Evolutionary conservation across 2,329 filamentous ascomycete genomes (phyloP).

Genomic region (Nemania sp.): DNA sequence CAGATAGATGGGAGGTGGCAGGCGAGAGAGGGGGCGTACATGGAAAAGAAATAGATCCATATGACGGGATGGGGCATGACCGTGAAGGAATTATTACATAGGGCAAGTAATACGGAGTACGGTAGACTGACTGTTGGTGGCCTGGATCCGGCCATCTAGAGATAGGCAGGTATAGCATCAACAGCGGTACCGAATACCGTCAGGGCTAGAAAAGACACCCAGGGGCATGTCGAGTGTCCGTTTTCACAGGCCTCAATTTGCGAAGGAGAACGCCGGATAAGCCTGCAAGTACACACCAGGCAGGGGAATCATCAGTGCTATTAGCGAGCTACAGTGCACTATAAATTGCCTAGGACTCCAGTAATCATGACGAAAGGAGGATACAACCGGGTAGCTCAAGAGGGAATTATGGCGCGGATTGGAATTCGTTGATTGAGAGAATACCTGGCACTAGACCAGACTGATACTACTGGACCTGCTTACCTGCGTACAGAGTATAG

Average conservation of each 20-base stretch:
- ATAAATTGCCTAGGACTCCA: slow-evolving; percentile 1
- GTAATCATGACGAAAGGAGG: slow-evolving; percentile 21
- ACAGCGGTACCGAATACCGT: slow-evolving; percentile 7
- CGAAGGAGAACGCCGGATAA: slow-evolving; percentile 20
- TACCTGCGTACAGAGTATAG: slow-evolving; percentile 11
- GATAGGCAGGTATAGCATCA: slow-evolving; percentile 2
- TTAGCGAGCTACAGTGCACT: slow-evolving; percentile 3
- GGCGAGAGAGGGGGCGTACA: slow-evolving; percentile 15
- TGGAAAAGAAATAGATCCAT: slow-evolving; percentile 7
- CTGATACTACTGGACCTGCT: slow-evolving; percentile 8
- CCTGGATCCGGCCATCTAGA: slow-evolving; percentile 30
- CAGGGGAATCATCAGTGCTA: too few species aligned
- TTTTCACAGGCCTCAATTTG: slow-evolving; percentile 24
- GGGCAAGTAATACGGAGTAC: too few species aligned
- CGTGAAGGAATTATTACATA: slow-evolving; percentile 26
- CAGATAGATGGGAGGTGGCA: slow-evolving; percentile 19
- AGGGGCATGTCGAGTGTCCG: neutral
- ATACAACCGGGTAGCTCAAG: neutral
- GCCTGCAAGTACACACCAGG: too few species aligned
- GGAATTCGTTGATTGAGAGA: slow-evolving; percentile 9
- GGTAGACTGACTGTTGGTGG: too few species aligned
- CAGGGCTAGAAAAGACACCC: slow-evolving; percentile 3
- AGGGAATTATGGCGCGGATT: slow-evolving; percentile 18
- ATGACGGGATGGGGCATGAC: slow-evolving; percentile 6
- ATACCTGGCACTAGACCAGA: too few species aligned